Percentiles rank a stretch among this genome's conserved stretches.
These are phyloP conservation scores for Arbutus unedo DNA, from an alignment of 148 eudicot species.

Conservation along the genomic window DNA sequence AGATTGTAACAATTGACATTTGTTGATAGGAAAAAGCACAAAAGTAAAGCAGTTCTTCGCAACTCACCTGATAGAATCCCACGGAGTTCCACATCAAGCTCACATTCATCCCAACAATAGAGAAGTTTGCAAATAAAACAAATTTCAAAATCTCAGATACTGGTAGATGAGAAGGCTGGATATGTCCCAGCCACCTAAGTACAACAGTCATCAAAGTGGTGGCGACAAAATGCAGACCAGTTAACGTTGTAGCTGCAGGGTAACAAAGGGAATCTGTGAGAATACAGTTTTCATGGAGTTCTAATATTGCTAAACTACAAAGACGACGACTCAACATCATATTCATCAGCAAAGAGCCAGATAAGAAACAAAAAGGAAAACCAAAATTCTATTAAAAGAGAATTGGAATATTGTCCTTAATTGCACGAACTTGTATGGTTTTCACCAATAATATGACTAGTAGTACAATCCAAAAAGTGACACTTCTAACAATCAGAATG, in stretches of 20 bases:
- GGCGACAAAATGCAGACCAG: conserved; percentile 80
- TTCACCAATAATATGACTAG: background rate
- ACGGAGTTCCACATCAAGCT: conserved; percentile 98
- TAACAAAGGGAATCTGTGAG: conserved; percentile 34
- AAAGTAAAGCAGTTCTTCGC: background rate
- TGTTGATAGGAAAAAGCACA: background rate
- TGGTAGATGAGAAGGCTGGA: conserved; percentile 89
- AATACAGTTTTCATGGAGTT: background rate
- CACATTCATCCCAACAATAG: conserved; percentile 96
- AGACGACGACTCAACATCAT: background rate
- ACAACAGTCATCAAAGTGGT: conserved; percentile 84
- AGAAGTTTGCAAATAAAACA: conserved; percentile 85
- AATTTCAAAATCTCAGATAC: conserved; percentile 66
- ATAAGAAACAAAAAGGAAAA: background rate
- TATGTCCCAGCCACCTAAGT: conserved; percentile 83
- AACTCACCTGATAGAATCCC: conserved; percentile 89
- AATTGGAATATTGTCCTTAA: background rate
- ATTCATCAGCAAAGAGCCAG: background rate
- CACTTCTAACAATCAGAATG: background rate
- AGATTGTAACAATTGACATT: background rate
- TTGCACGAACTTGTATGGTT: background rate
- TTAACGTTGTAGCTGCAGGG: conserved; percentile 87
- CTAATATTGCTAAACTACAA: background rate
- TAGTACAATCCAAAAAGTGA: background rate
- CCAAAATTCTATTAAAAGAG: background rate